Evolutionary conservation across 805 yeast genomes (phyloP), one percentile per base, ranked within the genome.

Genomic region (Nematodospora valgi): DNA sequence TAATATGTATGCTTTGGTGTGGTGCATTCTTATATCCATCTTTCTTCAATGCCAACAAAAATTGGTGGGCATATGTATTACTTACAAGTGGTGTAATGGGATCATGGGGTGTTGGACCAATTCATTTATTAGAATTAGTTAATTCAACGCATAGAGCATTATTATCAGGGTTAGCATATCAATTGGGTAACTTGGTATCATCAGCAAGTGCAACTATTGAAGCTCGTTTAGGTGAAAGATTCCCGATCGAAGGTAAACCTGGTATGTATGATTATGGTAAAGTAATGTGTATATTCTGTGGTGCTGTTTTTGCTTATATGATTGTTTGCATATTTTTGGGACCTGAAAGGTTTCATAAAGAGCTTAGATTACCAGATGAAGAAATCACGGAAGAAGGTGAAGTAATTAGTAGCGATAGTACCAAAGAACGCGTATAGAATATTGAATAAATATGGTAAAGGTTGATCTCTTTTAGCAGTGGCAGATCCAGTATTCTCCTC

Each of bases 181-280:
- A 80, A 54, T 61, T 80, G 45, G 86, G 86, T 63, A 80, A 80
- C 58, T 64, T 80, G 50, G 78, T 78, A 15, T 74, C 82, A 1
- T 74, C 81, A 25, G 84, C 85, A 3, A 74, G 82, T 2, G 74
- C 83, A 0, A 80, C 86, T n/a, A 80, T 80, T 43, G 84, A 80
- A 57, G 60, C 80, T 20, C 75, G 77, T 14, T 70, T 80, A 43
- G 85, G 85, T 39, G 75, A 72, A 44, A 44, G 62, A 25, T 79
- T 77, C 63, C 52, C 58, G 8, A 45, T 58, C 12, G n/a, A n/a
- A n/a, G 46, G 47, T 14, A 57, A 56, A 26, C 41, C 30, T 11
- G 45, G 43, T 2, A 42, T 46, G 25, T 74, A 62, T 44, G 67
- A 79, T 47, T 79, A 79, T 45, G 76, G 76, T 2, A 74, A 64